Evolutionary conservation across 1,284 basidiomycete species (phyloP).

Genomic region (Tilletia horrida): DNA sequence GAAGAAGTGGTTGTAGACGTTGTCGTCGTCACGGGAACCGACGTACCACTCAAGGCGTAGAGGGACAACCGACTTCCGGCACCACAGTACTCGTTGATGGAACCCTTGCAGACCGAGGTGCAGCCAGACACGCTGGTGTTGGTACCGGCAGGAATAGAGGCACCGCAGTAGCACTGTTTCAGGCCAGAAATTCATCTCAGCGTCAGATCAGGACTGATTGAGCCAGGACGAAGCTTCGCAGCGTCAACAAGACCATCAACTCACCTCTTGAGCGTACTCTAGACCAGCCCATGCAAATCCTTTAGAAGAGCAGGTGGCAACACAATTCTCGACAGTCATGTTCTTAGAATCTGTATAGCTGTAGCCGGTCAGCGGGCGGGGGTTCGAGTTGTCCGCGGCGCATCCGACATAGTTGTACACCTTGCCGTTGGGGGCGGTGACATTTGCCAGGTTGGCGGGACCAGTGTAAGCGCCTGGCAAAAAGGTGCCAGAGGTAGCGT

Average conservation of each 20-base stretch:
- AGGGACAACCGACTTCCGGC: slow-evolving; percentile 63
- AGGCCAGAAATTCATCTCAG: too few relatives aligned
- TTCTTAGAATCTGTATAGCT: slow-evolving; percentile 55
- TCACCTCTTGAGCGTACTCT: slow-evolving; percentile 59
- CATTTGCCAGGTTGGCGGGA: slow-evolving; percentile 1
- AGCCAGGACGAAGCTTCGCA: too few relatives aligned
- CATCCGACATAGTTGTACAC: slow-evolving; percentile 22
- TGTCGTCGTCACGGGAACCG: slow-evolving; percentile 57
- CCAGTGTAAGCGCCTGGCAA: slow-evolving; percentile 18
- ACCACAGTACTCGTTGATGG: slow-evolving; percentile 64
- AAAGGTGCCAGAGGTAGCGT: slow-evolving; percentile 13
- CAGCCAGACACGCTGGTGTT: slow-evolving; percentile 17
- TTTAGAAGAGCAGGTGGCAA: slow-evolving; percentile 54
- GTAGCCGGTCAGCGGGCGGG: not conserved
- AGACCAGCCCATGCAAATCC: slow-evolving; percentile 63
- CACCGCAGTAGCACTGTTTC: slow-evolving; percentile 55
- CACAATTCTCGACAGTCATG: slow-evolving; percentile 65
- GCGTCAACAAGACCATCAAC: not conserved
- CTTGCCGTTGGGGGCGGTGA: slow-evolving; percentile 8
- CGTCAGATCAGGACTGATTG: too few relatives aligned
- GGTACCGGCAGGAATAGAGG: not conserved
- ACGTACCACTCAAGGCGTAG: slow-evolving; percentile 55
- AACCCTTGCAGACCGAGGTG: slow-evolving; percentile 18
- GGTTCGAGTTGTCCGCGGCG: slow-evolving; percentile 7
- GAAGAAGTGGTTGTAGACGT: slow-evolving; percentile 33